A percentile compares a stretch with the other conserved stretches of the same genome.
phyloP scores from a whole-genome alignment of 2,329 filamentous ascomycete species.

The Apiospora marii region DNA sequence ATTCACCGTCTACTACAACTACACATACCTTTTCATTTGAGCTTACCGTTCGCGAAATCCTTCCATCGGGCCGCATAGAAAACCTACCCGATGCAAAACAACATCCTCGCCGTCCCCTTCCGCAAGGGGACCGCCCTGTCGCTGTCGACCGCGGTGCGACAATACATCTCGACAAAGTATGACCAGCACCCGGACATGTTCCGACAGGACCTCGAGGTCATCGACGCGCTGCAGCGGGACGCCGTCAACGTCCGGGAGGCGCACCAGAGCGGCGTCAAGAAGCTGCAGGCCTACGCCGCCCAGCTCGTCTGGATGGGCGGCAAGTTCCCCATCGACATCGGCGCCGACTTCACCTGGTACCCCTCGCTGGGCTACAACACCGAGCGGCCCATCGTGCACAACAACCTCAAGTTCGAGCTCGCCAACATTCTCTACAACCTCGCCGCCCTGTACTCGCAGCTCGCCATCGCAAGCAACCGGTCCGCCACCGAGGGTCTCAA shows the following conservation, averaged over 20 bases:
- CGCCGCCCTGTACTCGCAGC: constrained; percentile 89
- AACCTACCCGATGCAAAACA: constrained; percentile 40
- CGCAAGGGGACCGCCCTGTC: constrained; percentile 82
- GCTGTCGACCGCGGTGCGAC: constrained; percentile 82
- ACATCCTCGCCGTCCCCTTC: constrained; percentile 84
- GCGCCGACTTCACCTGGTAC: constrained; percentile 96
- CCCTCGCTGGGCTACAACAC: constrained; percentile 90
- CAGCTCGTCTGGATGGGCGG: constrained; percentile 93
- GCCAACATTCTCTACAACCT: constrained; percentile 95
- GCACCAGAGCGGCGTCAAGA: constrained; percentile 84
- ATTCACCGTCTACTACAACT: not conserved
- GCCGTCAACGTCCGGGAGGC: constrained; percentile 91
- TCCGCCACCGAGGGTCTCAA: constrained; percentile 84
- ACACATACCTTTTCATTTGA: not conserved
- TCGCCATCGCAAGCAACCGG: constrained; percentile 82
- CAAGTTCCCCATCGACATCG: constrained; percentile 97
- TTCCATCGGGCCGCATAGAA: not conserved
- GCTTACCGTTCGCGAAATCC: not conserved
- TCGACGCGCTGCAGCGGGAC: constrained; percentile 83
- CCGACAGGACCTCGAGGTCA: constrained; percentile 80
- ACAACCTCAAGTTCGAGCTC: constrained; percentile 81
- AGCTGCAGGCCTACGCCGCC: constrained; percentile 89
- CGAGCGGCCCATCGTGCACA: constrained; percentile 71
- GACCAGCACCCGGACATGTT: constrained; percentile 99
- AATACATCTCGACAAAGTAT: constrained; percentile 98